Conservation (phyloP, 2,329 filamentous ascomycete genomes). For the Endoconidiophora polonica region DNA sequence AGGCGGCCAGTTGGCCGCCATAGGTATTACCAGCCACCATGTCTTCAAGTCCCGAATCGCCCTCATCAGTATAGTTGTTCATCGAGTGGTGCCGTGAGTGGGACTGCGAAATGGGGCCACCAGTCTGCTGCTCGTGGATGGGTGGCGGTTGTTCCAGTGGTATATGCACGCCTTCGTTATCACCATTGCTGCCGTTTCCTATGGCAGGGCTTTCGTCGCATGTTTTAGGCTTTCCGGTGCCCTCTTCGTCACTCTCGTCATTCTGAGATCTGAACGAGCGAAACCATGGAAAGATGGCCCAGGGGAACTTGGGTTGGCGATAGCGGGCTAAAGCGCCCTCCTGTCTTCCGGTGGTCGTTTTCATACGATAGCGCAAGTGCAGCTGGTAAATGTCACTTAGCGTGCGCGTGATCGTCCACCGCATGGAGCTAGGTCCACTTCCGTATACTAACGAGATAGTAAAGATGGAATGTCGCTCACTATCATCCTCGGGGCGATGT, state of each 20-base stretch:
- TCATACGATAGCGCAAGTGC: constrained; percentile 83
- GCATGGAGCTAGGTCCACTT: constrained; percentile 88
- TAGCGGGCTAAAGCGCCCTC: constrained; percentile 30
- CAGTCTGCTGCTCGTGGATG: constrained; percentile 7
- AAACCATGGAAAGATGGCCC: constrained; percentile 77
- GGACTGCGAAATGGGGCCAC: constrained; percentile 1
- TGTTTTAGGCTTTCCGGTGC: constrained; percentile 16
- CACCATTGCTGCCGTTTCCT: neutral
- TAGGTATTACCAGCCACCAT: constrained; percentile 11
- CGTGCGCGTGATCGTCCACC: constrained; percentile 80
- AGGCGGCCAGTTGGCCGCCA: constrained; percentile 35
- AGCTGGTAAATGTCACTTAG: constrained; percentile 83
- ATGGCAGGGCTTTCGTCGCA: neutral
- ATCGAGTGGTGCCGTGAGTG: constrained; percentile 8
- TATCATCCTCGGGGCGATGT: constrained; percentile 45
- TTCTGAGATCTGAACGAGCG: constrained; percentile 64
- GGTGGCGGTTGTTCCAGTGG: constrained; percentile 16
- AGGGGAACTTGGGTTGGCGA: constrained; percentile 79
- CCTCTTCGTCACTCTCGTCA: constrained; percentile 55
- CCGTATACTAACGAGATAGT: constrained; percentile 91
- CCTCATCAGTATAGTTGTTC: constrained; percentile 25
- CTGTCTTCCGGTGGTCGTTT: constrained; percentile 43
- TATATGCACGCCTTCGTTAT: constrained; percentile 21
- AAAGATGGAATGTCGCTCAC: constrained; percentile 65
- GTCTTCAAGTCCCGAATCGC: constrained; percentile 26